A percentile compares a stretch with the other conserved stretches of the same genome.
Evolutionary conservation across 192 early-diverging fungal genomes (phyloP).

Genomic region (Umbelopsis ramanniana): DNA sequence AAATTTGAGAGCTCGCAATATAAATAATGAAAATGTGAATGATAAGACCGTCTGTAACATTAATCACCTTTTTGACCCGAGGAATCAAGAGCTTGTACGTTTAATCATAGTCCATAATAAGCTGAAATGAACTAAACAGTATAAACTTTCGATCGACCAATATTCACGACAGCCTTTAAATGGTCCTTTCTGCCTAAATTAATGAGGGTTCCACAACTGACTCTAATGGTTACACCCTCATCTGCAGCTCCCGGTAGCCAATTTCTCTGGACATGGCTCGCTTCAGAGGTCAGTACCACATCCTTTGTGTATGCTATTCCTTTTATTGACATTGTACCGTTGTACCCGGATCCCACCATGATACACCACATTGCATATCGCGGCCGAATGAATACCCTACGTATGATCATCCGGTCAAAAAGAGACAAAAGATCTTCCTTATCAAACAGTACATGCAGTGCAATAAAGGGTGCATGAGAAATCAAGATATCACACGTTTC

Average conservation of each 20-base stretch:
- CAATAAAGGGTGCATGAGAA: slow-evolving; percentile 19
- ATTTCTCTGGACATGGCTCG: neutral
- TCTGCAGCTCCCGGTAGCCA: slow-evolving; percentile 16
- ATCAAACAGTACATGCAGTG: neutral
- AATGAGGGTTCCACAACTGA: neutral
- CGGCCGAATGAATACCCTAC: neutral
- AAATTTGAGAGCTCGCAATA: neutral
- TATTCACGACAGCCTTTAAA: neutral
- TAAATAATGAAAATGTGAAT: neutral
- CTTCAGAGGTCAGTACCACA: neutral
- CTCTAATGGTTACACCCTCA: slow-evolving; percentile 3
- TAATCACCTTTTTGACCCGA: neutral
- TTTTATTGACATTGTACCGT: neutral
- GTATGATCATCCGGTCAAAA: neutral
- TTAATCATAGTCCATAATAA: neutral
- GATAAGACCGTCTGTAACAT: neutral
- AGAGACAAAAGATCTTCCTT: slow-evolving; percentile 19
- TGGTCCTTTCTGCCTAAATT: slow-evolving; percentile 20
- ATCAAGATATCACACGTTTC: neutral
- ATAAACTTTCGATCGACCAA: slow-evolving; percentile 8
- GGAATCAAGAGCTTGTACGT: neutral
- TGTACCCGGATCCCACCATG: neutral
- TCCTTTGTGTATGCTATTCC: slow-evolving; percentile 3
- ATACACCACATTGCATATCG: neutral
- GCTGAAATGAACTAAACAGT: slow-evolving; percentile 17